phyloP scores from a whole-genome alignment of 257 asterid genomes.

The Datura wrightii region DNA sequence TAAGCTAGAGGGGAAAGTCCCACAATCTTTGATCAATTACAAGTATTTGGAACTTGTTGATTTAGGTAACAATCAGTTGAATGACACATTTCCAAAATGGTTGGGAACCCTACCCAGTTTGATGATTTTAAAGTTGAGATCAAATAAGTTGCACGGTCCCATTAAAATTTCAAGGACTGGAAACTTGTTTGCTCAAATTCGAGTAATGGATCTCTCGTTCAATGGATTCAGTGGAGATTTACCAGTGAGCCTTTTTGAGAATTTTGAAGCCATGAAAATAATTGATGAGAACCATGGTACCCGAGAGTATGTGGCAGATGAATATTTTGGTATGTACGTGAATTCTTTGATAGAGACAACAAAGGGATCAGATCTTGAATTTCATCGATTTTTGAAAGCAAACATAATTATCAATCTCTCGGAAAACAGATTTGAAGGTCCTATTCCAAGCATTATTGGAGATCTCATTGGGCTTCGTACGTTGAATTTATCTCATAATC shows the following conservation, averaged over 20 bases:
- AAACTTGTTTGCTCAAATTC: background rate
- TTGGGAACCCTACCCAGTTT: background rate
- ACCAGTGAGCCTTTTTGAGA: background rate
- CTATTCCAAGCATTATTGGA: slow-evolving; percentile 3
- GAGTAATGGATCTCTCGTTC: slow-evolving; percentile 18
- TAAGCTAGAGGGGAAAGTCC: background rate
- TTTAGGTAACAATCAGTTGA: slow-evolving; percentile 8
- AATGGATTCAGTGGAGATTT: slow-evolving; percentile 1
- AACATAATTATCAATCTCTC: slow-evolving; percentile 19
- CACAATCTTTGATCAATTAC: slow-evolving; percentile 26
- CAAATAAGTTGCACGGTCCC: background rate
- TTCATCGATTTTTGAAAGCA: too few species aligned
- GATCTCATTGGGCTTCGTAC: background rate
- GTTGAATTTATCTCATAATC: slow-evolving; percentile 5
- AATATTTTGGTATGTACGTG: rapidly evolving
- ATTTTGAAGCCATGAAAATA: background rate
- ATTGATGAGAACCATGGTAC: too few species aligned
- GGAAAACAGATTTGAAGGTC: slow-evolving; percentile 14
- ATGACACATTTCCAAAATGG: slow-evolving; percentile 28
- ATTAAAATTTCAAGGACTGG: background rate
- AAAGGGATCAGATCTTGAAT: too few species aligned
- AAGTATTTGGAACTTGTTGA: background rate
- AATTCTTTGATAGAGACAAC: too few species aligned
- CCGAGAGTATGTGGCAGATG: too few species aligned
- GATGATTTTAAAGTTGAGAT: background rate